Evolutionary conservation across 1,284 basidiomycete species (phyloP).

Genomic region (Papiliotrema terrestris): DNA sequence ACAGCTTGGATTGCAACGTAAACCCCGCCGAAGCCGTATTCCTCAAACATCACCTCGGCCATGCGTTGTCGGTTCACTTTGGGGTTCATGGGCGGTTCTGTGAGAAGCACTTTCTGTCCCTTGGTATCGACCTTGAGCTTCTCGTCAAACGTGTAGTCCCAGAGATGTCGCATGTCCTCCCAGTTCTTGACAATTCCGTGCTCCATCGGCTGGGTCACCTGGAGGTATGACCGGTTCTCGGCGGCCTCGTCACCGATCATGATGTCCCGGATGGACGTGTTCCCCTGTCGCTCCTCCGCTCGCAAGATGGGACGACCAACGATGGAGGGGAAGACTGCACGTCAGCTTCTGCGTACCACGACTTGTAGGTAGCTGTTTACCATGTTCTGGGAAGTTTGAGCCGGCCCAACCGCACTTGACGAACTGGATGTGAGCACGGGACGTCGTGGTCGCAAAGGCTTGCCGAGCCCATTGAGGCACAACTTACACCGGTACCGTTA

Average conservation of each 20-base stretch:
- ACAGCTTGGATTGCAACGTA: constrained; percentile 99
- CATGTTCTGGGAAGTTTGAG: constrained; percentile 97
- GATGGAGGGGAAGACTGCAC: constrained; percentile 87
- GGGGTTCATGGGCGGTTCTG: constrained; percentile 99
- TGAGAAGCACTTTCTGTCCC: constrained; percentile 88
- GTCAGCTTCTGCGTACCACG: too few relatives aligned
- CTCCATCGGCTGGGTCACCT: constrained; percentile 97
- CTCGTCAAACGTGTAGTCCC: constrained; percentile 98
- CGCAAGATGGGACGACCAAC: constrained; percentile 95
- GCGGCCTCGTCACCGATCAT: constrained; percentile 98
- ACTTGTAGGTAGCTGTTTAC: too few relatives aligned
- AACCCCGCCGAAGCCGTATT: constrained; percentile 93
- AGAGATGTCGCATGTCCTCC: constrained; percentile 97
- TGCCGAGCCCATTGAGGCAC: background rate
- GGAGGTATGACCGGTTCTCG: constrained; percentile 88
- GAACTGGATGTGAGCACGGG: constrained; percentile 58
- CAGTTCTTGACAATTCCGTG: constrained; percentile 98
- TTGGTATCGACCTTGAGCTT: constrained; percentile 85
- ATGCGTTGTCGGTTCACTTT: constrained; percentile 88
- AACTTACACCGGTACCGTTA: constrained; percentile 90
- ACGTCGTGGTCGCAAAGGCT: background rate
- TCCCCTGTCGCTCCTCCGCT: constrained; percentile 88
- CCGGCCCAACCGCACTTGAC: constrained; percentile 98
- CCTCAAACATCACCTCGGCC: constrained; percentile 99
- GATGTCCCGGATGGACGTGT: constrained; percentile 85